These are phyloP conservation scores for Leptographium wingfieldii DNA, from an alignment of 2,329 filamentous ascomycete genomes.

Conservation along the genomic window DNA sequence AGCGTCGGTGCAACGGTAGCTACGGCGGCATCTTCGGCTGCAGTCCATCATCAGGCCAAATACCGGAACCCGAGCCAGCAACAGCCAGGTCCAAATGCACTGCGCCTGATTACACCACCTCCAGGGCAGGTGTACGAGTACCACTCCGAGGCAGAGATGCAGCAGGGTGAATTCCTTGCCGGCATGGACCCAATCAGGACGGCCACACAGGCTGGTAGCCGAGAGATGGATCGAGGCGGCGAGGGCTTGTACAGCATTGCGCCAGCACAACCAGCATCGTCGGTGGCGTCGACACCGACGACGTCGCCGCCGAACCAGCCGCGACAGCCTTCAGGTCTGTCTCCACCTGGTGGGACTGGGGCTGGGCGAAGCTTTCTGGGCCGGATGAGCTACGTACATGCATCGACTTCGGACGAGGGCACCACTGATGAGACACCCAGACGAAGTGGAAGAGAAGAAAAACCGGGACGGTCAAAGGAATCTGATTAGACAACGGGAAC, in stretches of 20 bases:
- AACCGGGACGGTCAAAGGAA: too few relatives aligned
- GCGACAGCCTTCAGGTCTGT: constrained; percentile 12
- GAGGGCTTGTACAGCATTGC: constrained; percentile 9
- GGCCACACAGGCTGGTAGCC: background rate
- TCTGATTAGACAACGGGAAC: background rate
- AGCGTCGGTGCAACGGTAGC: constrained; percentile 20
- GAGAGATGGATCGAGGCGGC: background rate
- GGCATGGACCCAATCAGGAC: constrained; percentile 12
- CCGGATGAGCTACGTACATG: constrained; percentile 19
- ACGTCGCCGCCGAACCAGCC: constrained; percentile 3
- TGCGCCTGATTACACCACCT: constrained; percentile 12
- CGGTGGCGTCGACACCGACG: constrained; percentile 4
- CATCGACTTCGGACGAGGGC: constrained; percentile 15
- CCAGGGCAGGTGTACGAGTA: constrained; percentile 37
- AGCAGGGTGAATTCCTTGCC: constrained; percentile 28
- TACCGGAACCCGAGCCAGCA: background rate
- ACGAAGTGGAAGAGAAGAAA: background rate
- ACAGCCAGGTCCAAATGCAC: constrained; percentile 11
- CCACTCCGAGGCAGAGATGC: constrained; percentile 27
- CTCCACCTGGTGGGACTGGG: constrained; percentile 5
- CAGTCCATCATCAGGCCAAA: background rate
- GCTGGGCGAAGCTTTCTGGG: constrained; percentile 26
- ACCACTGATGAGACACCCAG: background rate
- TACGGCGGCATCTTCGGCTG: constrained; percentile 6
- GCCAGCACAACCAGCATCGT: constrained; percentile 4